A percentile compares a stretch with the other conserved stretches of the same genome.
Conservation (phyloP, 2,329 filamentous ascomycete species). For the Alternaria infectoria region DNA sequence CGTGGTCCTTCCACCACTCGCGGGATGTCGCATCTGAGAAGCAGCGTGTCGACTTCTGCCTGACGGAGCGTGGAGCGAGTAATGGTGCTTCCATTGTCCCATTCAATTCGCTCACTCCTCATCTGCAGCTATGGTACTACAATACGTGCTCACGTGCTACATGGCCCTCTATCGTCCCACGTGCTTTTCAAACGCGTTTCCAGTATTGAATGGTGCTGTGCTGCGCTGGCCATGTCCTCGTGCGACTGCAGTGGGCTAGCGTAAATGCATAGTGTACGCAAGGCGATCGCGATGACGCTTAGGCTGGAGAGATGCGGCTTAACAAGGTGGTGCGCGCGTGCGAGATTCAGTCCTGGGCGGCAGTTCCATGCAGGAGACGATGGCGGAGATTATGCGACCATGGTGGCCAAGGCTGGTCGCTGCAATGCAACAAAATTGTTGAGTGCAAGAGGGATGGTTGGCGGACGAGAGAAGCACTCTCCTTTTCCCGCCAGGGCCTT, state of each 20-base stretch:
- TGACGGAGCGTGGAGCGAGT: not conserved
- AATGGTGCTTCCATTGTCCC: not conserved
- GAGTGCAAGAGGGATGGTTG: constrained; percentile 22
- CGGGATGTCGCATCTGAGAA: not conserved
- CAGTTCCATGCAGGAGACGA: not conserved
- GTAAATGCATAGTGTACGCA: constrained; percentile 4
- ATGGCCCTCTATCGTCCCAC: not conserved
- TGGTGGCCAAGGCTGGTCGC: constrained; percentile 2
- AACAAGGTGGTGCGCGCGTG: constrained; percentile 9
- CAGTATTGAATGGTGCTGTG: not conserved
- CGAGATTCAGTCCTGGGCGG: not conserved
- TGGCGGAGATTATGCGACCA: constrained; percentile 21
- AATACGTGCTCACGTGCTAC: not conserved
- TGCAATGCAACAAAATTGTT: constrained; percentile 13
- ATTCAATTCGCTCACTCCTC: not conserved
- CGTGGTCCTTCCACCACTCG: not conserved
- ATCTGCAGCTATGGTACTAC: not conserved
- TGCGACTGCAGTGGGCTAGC: constrained; percentile 7
- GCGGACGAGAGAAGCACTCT: constrained; percentile 18
- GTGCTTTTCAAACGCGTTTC: not conserved
- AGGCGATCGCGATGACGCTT: constrained; percentile 35
- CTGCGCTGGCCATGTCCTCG: not conserved
- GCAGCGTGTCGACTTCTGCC: not conserved
- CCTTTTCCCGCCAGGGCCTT: constrained; percentile 14
- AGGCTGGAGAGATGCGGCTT: constrained; percentile 21